Percentiles rank a stretch among this genome's conserved stretches.
Conservation (phyloP, 306 rosid species). For the Neltuma alba region DNA sequence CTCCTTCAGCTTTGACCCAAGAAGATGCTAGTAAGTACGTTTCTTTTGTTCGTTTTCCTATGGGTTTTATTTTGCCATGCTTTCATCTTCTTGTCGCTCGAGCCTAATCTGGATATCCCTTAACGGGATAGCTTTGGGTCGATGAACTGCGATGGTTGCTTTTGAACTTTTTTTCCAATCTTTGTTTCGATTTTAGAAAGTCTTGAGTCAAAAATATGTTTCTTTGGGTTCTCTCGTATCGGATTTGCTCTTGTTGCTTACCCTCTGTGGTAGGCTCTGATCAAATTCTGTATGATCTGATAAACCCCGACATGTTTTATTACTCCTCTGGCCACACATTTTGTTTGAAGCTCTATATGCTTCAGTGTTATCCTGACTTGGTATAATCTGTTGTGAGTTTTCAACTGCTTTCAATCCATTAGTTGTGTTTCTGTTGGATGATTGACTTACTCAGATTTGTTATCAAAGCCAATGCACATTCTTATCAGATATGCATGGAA, state of each 20-base stretch:
- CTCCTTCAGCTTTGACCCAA: conserved; percentile 52
- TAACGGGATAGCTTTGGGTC: conserved; percentile 27
- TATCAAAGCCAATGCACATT: neutral
- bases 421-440: neutral
- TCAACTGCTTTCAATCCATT: conserved; percentile 20
- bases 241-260: conserved; percentile 27
- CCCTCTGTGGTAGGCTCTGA: conserved; percentile 7
- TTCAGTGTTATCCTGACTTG: neutral
- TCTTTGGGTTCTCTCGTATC: neutral
- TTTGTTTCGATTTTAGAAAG: conserved; percentile 22
- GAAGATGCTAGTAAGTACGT: conserved; percentile 98
- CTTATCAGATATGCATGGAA: neutral
- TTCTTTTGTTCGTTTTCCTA: conserved; percentile 53
- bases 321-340: neutral
- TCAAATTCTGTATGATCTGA: conserved; percentile 29
- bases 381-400: neutral
- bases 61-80: conserved; percentile 26
- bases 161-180: neutral
- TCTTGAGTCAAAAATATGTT: conserved; percentile 14
- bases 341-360: neutral
- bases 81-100: neutral
- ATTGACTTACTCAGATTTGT: neutral
- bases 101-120: conserved; percentile 25
- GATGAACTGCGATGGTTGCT: neutral
- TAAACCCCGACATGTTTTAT: neutral